Base-by-base conservation (phyloP, 108 stramenopile species). In the Ochromonas danica region DNA sequence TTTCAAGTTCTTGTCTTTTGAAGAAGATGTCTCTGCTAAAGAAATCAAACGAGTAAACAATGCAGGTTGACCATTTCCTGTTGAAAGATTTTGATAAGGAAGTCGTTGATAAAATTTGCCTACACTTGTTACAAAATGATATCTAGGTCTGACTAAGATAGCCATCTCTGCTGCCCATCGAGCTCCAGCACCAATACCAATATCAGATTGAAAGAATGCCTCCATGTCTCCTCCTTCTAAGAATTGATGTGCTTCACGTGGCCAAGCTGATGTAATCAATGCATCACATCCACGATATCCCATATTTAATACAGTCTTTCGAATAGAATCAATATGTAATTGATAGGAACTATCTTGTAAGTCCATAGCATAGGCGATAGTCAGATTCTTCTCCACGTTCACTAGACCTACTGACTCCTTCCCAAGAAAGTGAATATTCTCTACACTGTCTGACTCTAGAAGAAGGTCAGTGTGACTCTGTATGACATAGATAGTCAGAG, bases 41-140 rank as follows among this genome's bases (percentile, higher is more conserved):
- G 72, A 75, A 10, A 75, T 75, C 10, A 75, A 75, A 28, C 72
- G 43, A 33, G 72, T 75, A 75, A 3, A 75, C 40, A 27, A 25
- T 10, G 40, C 25, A 33, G 27, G 40, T 42, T 22, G 63, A 67
- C 10, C 35, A 22, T 14, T 70, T 31, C 40, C 22, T 10, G 14
- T 38, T 17, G 17, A 17, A 17, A 31, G 67, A 31, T 75, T 45
- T 28, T 27, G 3, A 36, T 75, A 75, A 36, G 72, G 72, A 31
- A 6, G 10, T 28, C 72, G 36, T 41, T 75, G 72, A 41, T 75
- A 75, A 41, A 75, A 75, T 27, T 28, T 33, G 10, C 14, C 28
- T 22, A 14, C 28, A 41, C 45, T 22, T 6, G 14, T 57, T 22
- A 51, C 45, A 33, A 75, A 57, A 33, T 75, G 72, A 41, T 75